Conservation (phyloP, 1,139 yeast species). For the Candida tropicalis region DNA sequence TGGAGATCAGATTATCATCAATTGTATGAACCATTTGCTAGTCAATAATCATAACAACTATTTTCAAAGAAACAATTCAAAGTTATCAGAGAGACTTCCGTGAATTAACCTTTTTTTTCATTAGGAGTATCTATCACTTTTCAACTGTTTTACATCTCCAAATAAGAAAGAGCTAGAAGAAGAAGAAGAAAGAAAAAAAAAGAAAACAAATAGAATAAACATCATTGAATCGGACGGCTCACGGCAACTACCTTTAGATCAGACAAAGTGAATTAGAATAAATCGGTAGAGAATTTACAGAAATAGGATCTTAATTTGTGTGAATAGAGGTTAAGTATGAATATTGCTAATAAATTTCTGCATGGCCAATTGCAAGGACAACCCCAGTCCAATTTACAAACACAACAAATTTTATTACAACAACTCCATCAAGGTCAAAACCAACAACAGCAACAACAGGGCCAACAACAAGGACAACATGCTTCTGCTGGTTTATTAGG, state of each 20-base stretch:
- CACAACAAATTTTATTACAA: slow-evolving; percentile 36
- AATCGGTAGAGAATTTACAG: too few relatives aligned
- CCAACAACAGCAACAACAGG: slow-evolving; percentile 25
- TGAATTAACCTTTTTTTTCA: too few relatives aligned
- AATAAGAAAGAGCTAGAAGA: too few relatives aligned
- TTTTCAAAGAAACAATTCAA: background rate
- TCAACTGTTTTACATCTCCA: too few relatives aligned
- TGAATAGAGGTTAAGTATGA: slow-evolving; percentile 13
- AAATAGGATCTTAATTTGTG: too few relatives aligned
- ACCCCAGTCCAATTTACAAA: slow-evolving; percentile 43
- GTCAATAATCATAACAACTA: slow-evolving; percentile 1
- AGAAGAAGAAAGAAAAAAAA: too few relatives aligned
- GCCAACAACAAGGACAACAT: slow-evolving; percentile 23
- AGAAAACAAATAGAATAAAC: background rate
- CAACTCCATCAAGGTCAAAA: slow-evolving; percentile 45
- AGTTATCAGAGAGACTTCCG: slow-evolving; percentile 1
- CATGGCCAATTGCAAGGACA: slow-evolving; percentile 35
- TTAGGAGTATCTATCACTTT: too few relatives aligned
- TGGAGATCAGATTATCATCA: background rate
- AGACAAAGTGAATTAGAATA: background rate
- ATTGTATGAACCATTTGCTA: slow-evolving; percentile 4
- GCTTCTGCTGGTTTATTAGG: slow-evolving; percentile 20
- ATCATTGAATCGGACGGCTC: background rate
- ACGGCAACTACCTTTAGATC: slow-evolving; percentile 1
- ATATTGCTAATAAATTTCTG: slow-evolving; percentile 32